Conservation (phyloP, 2,329 filamentous ascomycete species). For the Talaromyces sp. region DNA sequence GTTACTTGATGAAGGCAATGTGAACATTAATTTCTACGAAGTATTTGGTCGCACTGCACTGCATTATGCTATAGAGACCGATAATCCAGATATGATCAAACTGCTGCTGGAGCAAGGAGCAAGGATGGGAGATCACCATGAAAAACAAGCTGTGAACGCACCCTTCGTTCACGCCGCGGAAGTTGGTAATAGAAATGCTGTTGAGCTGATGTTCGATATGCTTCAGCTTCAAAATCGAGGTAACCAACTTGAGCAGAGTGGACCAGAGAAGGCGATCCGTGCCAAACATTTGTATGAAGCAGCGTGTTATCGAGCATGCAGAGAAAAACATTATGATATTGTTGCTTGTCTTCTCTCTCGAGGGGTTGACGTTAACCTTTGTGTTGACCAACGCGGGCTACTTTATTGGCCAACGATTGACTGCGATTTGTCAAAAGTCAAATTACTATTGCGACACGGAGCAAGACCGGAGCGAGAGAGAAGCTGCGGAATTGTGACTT, state of each 20-base stretch:
- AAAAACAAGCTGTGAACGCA: background rate
- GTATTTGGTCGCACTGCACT: background rate
- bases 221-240: constrained; percentile 2
- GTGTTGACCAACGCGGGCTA: background rate
- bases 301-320: background rate
- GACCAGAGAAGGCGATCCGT: background rate
- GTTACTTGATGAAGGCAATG: constrained; percentile 3
- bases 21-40: background rate
- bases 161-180: background rate
- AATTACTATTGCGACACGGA: constrained; percentile 1
- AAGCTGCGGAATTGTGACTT: constrained; percentile 1
- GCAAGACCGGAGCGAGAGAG: constrained; percentile 1
- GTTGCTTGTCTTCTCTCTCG: background rate
- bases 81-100: constrained; percentile 1
- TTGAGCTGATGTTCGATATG: constrained; percentile 3
- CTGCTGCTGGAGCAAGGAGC: constrained; percentile 6
- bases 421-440: background rate
- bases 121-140: background rate
- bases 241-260: background rate
- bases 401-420: background rate
- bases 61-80: constrained; percentile 1
- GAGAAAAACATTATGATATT: background rate
- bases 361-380: constrained; percentile 1
- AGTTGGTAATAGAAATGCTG: background rate
- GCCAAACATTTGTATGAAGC: background rate